Base-by-base conservation (phyloP, 1,284 basidiomycete species). In the Fereydounia khargensis region DNA sequence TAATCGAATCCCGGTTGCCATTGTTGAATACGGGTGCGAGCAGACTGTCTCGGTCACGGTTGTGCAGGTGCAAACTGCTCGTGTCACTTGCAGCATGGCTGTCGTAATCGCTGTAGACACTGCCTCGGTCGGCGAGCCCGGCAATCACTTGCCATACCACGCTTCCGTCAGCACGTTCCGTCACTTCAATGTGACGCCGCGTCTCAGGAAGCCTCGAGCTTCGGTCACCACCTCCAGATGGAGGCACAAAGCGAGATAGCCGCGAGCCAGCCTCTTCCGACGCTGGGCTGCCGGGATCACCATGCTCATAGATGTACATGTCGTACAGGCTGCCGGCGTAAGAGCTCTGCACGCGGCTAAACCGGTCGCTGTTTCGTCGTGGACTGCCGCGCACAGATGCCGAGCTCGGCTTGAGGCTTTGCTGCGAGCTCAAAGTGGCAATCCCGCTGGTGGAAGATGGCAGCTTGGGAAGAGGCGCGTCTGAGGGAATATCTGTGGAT, bases 61-160 rank as follows among this genome's bases (percentile, higher is more conserved):
- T 11, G 14, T 11, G 6, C 6, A 30, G 28, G 28, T 6, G 5
- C 14, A 11, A 28, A 23, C 48, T 48, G 37, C 42, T 47, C 14
- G 35, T 20, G 2, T 28, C 23, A 1, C 56, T 33, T 24, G 45
- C 57, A 25, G 59, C 55, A 0, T 54, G 32, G 33, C 47, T 33
- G 6, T 44, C 35, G 22, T 52, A 53, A n/a, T 61, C 56, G n/a
- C 52, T 60, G 39, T 68, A 65, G 5, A 55, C 38, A 39, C 65
- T 67, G 6, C 41, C 43, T 13, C 67, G 43, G 20, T 63, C 67
- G 10, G 63, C 56, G 20, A 70, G 36, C 0, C 68, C 68, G 1
- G 68, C 68, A 30, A 70, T 65, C 16, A 70, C 66, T 36, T 70
- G 68, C 68, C 68, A 70, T 4, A 70, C 63, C 6, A 70, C 60